Conservation (phyloP, 768 basidiomycete genomes). For the Piloderma croceum region DNA sequence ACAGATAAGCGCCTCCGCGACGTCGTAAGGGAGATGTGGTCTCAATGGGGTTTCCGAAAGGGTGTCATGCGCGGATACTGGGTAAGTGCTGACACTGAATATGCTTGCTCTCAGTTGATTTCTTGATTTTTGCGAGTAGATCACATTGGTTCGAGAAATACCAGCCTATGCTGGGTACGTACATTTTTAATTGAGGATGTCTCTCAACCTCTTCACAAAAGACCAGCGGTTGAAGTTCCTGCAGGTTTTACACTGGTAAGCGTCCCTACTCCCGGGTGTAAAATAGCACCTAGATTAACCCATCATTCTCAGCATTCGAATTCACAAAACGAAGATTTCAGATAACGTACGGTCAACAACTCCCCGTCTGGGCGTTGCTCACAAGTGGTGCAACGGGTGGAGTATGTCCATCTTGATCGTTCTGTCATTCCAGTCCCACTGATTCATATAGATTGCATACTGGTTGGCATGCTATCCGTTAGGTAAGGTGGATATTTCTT, state of each 20-base stretch:
- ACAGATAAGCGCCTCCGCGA: constrained; percentile 72
- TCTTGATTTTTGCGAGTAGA: constrained; percentile 34
- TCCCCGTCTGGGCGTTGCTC: constrained; percentile 83
- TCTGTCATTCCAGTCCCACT: constrained; percentile 11
- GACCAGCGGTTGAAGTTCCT: no score
- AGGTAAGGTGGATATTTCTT: constrained; percentile 33
- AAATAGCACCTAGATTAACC: not conserved
- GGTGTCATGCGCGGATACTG: constrained; percentile 98
- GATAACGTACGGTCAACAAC: constrained; percentile 51
- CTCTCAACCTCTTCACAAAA: not conserved
- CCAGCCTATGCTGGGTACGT: constrained; percentile 85
- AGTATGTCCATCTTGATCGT: constrained; percentile 37
- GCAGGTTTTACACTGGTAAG: constrained; percentile 65
- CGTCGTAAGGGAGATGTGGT: constrained; percentile 80
- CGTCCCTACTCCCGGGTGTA: no score
- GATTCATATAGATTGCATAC: constrained; percentile 59
- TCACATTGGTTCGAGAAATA: constrained; percentile 89
- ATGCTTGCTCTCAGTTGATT: not conserved
- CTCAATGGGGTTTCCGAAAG: constrained; percentile 73
- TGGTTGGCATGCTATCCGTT: constrained; percentile 94
- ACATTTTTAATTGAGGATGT: constrained; percentile 7
- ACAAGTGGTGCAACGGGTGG: constrained; percentile 82
- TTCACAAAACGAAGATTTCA: constrained; percentile 77
- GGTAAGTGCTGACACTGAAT: constrained; percentile 40
- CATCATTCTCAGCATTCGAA: constrained; percentile 63